Base-by-base conservation (phyloP, 768 basidiomycete species). In the Suillus placidus region DNA sequence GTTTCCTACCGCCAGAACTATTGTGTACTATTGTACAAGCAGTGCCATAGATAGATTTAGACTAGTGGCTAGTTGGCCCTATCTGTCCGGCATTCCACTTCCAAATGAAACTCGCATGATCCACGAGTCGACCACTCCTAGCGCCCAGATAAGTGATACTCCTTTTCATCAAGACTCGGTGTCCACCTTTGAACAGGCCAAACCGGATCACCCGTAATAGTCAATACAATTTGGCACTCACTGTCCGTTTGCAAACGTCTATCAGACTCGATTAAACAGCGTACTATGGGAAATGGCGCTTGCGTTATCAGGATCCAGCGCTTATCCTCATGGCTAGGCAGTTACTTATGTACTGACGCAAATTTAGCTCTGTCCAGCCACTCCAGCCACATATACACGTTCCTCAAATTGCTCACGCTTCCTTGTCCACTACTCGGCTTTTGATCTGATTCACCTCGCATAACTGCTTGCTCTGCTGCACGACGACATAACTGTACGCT, bases 61-160 rank as follows among this genome's bases (percentile, higher is more conserved):
- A 13, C 34, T 6, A 34, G 12, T 55, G 34, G 51, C 34, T 20
- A 55, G 34, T 55, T 55, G 54, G 32, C 10, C 32, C 32, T 34
- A 1, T n/a, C 32, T 54, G 32, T n/a, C 13, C 20, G 54, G 20
- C 54, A n/a, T 55, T 34, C 18, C 6, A 20, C 34, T 35, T 35
- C 34, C 20, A 35, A 55, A 35, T 55, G 20, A n/a, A 34, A 34
- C 54, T 34, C 7, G 54, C n/a, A n/a, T 12, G 32, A 20, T 34
- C 32, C 52, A 55, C 18, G 32, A 55, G 32, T 13, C 18, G 2
- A 9, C 26, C 26, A 16, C 8, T 6, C 10, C 20, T 20, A 13
- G 54, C 54, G 54, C 12, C 32, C 34, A 55, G 54, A 55, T 55
- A 55, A 55, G 30, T 6, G 32, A n/a, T 34, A n/a, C 54, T 52